These are phyloP conservation scores for Xeromyces bisporus DNA, from an alignment of 495 filamentous ascomycete species.

Conservation along the genomic window DNA sequence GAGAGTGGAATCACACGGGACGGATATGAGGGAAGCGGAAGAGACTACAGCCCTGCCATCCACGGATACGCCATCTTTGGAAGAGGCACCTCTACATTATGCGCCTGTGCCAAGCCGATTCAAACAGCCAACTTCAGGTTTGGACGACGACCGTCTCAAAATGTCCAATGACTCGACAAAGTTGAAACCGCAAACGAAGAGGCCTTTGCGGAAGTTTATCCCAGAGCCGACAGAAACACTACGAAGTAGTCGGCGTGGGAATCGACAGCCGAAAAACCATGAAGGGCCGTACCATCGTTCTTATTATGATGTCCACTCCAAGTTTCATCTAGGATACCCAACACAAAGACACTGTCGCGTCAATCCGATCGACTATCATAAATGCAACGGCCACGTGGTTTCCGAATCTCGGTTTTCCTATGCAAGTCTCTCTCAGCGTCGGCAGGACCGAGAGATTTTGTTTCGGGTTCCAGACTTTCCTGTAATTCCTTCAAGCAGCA, in stretches of 20 bases:
- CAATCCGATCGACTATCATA: constrained; percentile 1
- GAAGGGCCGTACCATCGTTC: no score
- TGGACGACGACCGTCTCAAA: background rate
- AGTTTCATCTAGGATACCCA: constrained; percentile 3
- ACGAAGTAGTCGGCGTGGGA: constrained; percentile 3
- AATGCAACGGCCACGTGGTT: constrained; percentile 4
- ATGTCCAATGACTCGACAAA: background rate
- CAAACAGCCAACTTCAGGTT: background rate
- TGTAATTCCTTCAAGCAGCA: constrained; percentile 38
- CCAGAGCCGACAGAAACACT: constrained; percentile 7
- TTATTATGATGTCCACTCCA: constrained; percentile 14
- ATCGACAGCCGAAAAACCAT: constrained; percentile 19
- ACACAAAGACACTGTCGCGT: background rate
- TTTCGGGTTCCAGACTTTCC: constrained; percentile 37
- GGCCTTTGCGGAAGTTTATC: constrained; percentile 4
- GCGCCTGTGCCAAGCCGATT: no score
- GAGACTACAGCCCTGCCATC: no score
- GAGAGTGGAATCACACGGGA: constrained; percentile 10
- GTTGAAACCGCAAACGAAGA: background rate
- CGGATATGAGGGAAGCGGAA: background rate
- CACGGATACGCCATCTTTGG: background rate
- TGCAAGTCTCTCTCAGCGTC: constrained; percentile 21
- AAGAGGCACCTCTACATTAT: background rate
- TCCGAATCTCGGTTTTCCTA: constrained; percentile 33
- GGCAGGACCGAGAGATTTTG: constrained; percentile 31